Evolutionary conservation across 1,284 basidiomycete species (phyloP).

Genomic region (Xerocomus minutiporus): DNA sequence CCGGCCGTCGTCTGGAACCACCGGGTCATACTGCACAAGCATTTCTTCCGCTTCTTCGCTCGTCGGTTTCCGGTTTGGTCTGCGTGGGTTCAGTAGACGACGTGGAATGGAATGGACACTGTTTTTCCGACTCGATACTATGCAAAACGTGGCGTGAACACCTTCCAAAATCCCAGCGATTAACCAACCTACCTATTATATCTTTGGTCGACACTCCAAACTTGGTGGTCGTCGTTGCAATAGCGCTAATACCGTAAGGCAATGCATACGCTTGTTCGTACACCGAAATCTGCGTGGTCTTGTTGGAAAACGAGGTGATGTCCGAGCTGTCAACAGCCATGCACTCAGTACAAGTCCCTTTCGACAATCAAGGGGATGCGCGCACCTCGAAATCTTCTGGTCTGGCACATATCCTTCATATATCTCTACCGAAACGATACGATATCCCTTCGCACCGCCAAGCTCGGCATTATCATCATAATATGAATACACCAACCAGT

Average conservation of each 20-base stretch:
- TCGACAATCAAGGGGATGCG: conserved; percentile 3
- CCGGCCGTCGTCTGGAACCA: conserved; percentile 70
- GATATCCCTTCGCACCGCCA: conserved; percentile 58
- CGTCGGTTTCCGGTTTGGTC: conserved; percentile 77
- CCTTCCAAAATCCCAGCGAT: background rate
- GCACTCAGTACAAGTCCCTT: background rate
- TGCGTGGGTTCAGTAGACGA: conserved; percentile 76
- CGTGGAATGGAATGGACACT: conserved; percentile 77
- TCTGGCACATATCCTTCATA: conserved; percentile 71
- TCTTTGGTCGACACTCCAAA: conserved; percentile 88
- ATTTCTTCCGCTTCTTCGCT: conserved; percentile 80
- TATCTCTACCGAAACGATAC: conserved; percentile 78
- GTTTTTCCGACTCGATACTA: conserved; percentile 74
- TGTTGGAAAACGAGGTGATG: conserved; percentile 61
- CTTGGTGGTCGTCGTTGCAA: conserved; percentile 77
- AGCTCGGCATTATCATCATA: conserved; percentile 56
- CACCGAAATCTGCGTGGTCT: conserved; percentile 48
- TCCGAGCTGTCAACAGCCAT: conserved; percentile 52
- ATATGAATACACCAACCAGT: conserved; percentile 91
- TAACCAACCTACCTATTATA: conserved; percentile 61
- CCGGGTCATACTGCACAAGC: conserved; percentile 79
- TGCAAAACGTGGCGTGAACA: background rate
- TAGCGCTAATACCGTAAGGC: conserved; percentile 61
- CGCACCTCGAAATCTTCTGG: conserved; percentile 66
- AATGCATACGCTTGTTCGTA: conserved; percentile 73